phyloP scores from a whole-genome alignment of 371 early-diverging fungal genomes.

The Apophysomyces variabilis region DNA sequence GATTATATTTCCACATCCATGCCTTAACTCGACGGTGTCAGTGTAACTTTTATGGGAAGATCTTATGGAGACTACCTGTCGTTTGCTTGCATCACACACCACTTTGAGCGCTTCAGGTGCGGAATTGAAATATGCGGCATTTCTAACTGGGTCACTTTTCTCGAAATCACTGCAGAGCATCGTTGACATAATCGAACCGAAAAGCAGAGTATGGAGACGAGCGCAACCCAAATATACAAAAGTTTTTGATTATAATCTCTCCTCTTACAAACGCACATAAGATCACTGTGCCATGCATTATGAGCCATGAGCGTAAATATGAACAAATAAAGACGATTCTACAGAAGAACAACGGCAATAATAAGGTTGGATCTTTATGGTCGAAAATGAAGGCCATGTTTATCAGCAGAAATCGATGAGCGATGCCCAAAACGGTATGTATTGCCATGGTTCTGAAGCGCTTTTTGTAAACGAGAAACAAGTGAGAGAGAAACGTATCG shows the following conservation, averaged over 20 bases:
- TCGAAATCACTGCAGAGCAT: slow-evolving; percentile 13
- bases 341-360: not conserved
- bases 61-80: not conserved
- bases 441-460: slow-evolving; percentile 8
- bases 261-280: slow-evolving; percentile 10
- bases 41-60: slow-evolving; percentile 27
- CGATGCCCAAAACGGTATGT: slow-evolving; percentile 12
- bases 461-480: not conserved
- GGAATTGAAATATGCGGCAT: not conserved
- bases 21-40: slow-evolving; percentile 14
- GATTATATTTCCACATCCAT: slow-evolving; percentile 20
- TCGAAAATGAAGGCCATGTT: not conserved
- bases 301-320: not conserved
- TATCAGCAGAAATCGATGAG: not conserved
- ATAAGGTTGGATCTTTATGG: not conserved
- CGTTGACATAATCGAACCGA: slow-evolving; percentile 16
- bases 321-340: not conserved
- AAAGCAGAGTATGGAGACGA: slow-evolving; percentile 31
- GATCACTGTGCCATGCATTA: not conserved
- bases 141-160: not conserved
- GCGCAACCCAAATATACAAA: slow-evolving; percentile 22
- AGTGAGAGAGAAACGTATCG: too few relatives aligned
- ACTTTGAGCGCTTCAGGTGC: not conserved
- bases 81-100: not conserved
- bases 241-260: slow-evolving; percentile 24